These are phyloP conservation scores for Jackrogersella multiformis DNA, from an alignment of 495 filamentous ascomycete genomes.

Conservation along the genomic window DNA sequence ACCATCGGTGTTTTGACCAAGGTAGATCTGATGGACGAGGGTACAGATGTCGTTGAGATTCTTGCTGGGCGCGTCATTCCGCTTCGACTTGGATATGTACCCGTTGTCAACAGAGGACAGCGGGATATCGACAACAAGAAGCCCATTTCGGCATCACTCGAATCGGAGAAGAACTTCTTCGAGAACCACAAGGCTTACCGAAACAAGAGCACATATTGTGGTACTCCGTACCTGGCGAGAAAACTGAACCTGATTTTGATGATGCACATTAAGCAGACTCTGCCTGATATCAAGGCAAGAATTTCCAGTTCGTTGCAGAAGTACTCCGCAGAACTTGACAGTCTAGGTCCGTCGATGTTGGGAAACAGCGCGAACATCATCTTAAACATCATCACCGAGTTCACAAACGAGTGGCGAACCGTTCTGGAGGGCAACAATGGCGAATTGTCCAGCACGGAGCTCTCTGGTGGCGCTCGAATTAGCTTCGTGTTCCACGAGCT, in stretches of 20 bases:
- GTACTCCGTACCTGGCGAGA: constrained; percentile 93
- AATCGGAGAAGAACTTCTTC: constrained; percentile 97
- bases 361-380: constrained; percentile 97
- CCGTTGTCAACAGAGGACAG: constrained; percentile 99
- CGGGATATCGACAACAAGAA: constrained; percentile 98
- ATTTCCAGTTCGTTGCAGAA: constrained; percentile 93
- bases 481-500: constrained; percentile 99
- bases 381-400: constrained; percentile 98
- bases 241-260: constrained; percentile 99
- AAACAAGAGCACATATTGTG: constrained; percentile 98
- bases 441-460: constrained; percentile 90
- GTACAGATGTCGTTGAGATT: constrained; percentile 99
- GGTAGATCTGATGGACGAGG: constrained; percentile 99
- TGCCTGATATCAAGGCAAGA: constrained; percentile 97
- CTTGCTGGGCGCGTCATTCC: constrained; percentile 98
- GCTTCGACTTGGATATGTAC: constrained; percentile 93
- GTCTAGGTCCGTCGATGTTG: constrained; percentile 92
- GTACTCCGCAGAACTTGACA: constrained; percentile 81
- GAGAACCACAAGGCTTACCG: constrained; percentile 98
- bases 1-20: constrained; percentile 99
- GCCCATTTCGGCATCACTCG: constrained; percentile 89
- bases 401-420: constrained; percentile 95
- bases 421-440: constrained; percentile 96
- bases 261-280: constrained; percentile 99
- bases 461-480: constrained; percentile 97